Evolutionary conservation across 2,329 filamentous ascomycete genomes (phyloP).

Genomic region (Tolypocladium sp.): DNA sequence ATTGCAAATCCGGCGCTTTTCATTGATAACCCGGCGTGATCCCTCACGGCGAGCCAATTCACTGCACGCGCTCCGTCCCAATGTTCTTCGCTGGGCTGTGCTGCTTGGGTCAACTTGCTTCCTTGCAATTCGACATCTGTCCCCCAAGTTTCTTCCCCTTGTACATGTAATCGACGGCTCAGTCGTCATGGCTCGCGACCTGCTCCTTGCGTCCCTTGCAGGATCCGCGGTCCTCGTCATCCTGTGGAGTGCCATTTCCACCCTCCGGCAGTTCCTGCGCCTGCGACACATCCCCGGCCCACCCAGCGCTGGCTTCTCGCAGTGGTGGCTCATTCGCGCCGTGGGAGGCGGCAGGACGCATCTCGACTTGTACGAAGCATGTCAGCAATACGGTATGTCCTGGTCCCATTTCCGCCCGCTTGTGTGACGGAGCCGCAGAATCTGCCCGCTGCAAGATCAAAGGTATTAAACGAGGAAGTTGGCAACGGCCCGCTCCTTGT

Average conservation of each 20-base stretch:
- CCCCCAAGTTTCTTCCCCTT: no score
- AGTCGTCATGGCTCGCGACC: background rate
- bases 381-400: conserved; percentile 23
- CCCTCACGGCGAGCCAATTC: no score
- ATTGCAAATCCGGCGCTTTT: background rate
- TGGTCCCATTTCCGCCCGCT: background rate
- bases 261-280: conserved; percentile 19
- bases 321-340: conserved; percentile 26
- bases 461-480: background rate
- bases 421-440: no score
- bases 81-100: background rate
- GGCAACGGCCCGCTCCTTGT: background rate
- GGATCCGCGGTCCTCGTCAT: background rate
- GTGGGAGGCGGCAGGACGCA: conserved; percentile 22
- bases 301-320: conserved; percentile 24
- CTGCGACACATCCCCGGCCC: conserved; percentile 32
- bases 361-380: conserved; percentile 25
- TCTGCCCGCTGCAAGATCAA: background rate
- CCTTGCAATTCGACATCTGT: background rate
- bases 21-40: background rate
- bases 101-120: background rate
- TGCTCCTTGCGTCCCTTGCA: background rate
- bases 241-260: background rate
- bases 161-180: background rate
- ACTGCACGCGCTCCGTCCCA: no score